A percentile compares a stretch with the other conserved stretches of the same genome.
These are phyloP conservation scores for Microcos paniculata DNA, from an alignment of 345 rosid genomes.

Conservation along the genomic window DNA sequence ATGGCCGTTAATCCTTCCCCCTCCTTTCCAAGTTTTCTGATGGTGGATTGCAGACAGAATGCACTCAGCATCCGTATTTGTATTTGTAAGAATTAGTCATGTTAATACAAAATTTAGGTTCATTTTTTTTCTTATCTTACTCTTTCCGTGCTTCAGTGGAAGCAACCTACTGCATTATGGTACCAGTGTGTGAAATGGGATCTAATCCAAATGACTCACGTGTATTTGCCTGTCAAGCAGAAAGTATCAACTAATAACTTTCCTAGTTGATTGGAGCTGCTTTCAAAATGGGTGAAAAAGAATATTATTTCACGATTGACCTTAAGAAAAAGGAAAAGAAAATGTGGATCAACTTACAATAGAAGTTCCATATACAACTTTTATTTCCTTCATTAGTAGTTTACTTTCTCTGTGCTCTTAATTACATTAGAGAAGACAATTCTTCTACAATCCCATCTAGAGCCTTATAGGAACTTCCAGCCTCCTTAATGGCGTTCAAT, in stretches of 20 bases:
- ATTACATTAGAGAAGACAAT: neutral
- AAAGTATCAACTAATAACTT: neutral
- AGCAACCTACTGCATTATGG: neutral
- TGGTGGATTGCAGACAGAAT: neutral
- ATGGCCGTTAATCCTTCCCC: neutral
- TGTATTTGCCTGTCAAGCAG: too few species aligned
- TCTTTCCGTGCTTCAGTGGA: neutral
- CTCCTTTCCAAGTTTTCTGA: neutral
- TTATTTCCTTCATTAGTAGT: too few species aligned
- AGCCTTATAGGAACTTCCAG: constrained; percentile 48
- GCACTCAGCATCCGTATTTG: neutral
- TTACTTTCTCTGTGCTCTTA: neutral
- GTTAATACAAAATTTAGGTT: neutral
- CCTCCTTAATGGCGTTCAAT: constrained; percentile 28
- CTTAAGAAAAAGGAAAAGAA: too few species aligned
- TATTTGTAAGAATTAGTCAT: neutral
- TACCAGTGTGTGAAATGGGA: too few species aligned
- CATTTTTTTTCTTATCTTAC: neutral
- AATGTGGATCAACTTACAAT: too few species aligned
- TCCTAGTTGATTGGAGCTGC: neutral
- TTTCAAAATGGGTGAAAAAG: too few species aligned
- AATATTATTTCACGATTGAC: too few species aligned
- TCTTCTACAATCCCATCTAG: constrained; percentile 37
- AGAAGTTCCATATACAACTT: too few species aligned
- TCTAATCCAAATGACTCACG: too few species aligned